phyloP scores from a whole-genome alignment of 2,329 filamentous ascomycete genomes.

The Botrytis galanthina region DNA sequence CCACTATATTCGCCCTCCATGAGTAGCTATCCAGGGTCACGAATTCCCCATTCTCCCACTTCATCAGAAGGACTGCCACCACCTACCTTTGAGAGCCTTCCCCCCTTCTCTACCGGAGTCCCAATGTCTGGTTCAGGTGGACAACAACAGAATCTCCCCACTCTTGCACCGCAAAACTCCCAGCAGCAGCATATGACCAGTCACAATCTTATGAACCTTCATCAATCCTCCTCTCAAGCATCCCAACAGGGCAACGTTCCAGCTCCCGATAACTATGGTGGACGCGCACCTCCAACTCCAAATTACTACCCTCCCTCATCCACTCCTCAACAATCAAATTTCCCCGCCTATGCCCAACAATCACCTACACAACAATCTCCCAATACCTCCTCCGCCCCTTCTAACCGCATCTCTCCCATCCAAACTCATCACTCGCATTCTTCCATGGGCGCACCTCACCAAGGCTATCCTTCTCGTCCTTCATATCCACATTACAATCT shows the following conservation, averaged over 20 bases:
- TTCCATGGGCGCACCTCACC: slow-evolving; percentile 55
- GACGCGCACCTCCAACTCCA: slow-evolving; percentile 56
- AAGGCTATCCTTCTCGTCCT: slow-evolving; percentile 48
- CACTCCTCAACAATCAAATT: slow-evolving; percentile 48
- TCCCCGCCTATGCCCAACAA: slow-evolving; percentile 48
- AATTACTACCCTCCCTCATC: slow-evolving; percentile 55
- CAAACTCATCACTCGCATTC: slow-evolving; percentile 40
- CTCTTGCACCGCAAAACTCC: slow-evolving; percentile 39
- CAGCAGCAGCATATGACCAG: slow-evolving; percentile 41
- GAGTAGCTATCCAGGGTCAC: slow-evolving; percentile 47
- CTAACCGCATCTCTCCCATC: slow-evolving; percentile 42
- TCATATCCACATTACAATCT: slow-evolving; percentile 54
- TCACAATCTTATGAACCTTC: slow-evolving; percentile 49
- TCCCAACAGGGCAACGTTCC: slow-evolving; percentile 54
- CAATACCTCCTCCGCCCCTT: slow-evolving; percentile 41
- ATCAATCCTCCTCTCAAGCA: slow-evolving; percentile 48
- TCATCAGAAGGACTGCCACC: slow-evolving; percentile 61
- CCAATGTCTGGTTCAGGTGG: slow-evolving; percentile 52
- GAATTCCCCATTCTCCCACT: slow-evolving; percentile 58
- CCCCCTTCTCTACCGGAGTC: slow-evolving; percentile 60
- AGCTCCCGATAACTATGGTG: slow-evolving; percentile 55
- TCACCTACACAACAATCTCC: slow-evolving; percentile 49
- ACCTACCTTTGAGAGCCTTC: slow-evolving; percentile 64
- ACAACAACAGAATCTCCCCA: slow-evolving; percentile 40
- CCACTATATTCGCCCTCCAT: slow-evolving; percentile 58